A percentile compares a stretch with the other conserved stretches of the same genome.
Evolutionary conservation across 2,329 filamentous ascomycete species (phyloP).

Genomic region (Zymoseptoria tritici): DNA sequence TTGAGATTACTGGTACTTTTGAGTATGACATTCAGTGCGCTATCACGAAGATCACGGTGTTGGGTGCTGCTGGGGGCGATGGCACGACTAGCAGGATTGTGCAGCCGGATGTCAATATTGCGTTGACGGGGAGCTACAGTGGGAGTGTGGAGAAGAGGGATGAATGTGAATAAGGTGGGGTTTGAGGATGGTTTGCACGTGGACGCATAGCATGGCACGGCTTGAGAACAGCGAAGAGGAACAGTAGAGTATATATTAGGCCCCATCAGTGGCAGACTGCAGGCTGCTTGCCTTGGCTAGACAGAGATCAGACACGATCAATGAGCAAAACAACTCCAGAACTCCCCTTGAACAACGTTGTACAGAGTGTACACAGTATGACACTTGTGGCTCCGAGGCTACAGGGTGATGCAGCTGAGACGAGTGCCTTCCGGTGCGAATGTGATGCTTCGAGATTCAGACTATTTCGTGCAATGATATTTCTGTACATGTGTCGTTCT

Average conservation of each 20-base stretch:
- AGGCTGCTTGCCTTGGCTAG: no score
- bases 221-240: background rate
- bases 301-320: no score
- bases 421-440: no score
- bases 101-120: conserved; percentile 1
- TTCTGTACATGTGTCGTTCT: no score
- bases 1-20: conserved; percentile 13
- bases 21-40: conserved; percentile 39
- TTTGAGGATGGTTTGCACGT: background rate
- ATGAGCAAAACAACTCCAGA: no score
- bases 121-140: background rate
- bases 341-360: no score
- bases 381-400: no score
- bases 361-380: no score
- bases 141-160: background rate
- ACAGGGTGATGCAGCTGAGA: no score
- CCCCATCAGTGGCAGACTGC: no score
- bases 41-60: conserved; percentile 45
- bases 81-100: background rate
- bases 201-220: background rate
- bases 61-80: conserved; percentile 30
- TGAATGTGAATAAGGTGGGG: background rate
- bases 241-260: background rate
- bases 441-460: no score
- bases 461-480: no score